Base-by-base conservation (phyloP, 1,284 basidiomycete species). In the Sutorius eximius region DNA sequence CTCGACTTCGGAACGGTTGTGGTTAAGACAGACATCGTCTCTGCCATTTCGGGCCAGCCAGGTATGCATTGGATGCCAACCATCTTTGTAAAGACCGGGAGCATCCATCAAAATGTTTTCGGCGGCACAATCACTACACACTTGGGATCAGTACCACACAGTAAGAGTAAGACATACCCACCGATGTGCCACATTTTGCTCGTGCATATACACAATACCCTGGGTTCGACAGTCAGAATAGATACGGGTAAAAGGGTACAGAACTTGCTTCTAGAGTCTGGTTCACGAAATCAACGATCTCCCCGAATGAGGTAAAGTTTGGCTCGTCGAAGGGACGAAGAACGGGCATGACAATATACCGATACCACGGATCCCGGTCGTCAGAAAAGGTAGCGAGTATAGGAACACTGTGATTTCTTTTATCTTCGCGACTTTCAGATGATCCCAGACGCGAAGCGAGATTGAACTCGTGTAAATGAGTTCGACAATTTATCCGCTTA, bases 371-470 rank as follows among this genome's bases (percentile, higher is more conserved):
- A 11, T 47, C 61, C 3, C 0, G 20, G 3, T 58, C 53, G 29
- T 63, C 61, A 1, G 44, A 3, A 11, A 61, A 56, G 13, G 27
- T 0, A 0, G 41, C 0, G 3, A 64, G 44, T 3, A 64, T 1
- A 15, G 49, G 60, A 3, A 60, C 43, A 4, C 51, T 60, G 0
- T 51, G 60, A 9, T 60, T 64, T 4, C 24, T 3, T 1, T 2
- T 0, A 5, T 62, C 45, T 5, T 33, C 5, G 1, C 2, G 32
- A 2, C 2, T 16, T 0, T 32, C 22, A 0, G 12, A 1, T 0
- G 48, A 61, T 3, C 57, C 62, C 1, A 65, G 20, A 2, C 36
- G 22, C 2, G 34, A 65, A 18, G 57, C 52, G 0, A 63, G 60
- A 9, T 20, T 46, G 0, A 51, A 0, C 3, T 62, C 62, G 3